Evolutionary conservation across 208 protist species (phyloP).

Genomic region (Lotmaria passim): DNA sequence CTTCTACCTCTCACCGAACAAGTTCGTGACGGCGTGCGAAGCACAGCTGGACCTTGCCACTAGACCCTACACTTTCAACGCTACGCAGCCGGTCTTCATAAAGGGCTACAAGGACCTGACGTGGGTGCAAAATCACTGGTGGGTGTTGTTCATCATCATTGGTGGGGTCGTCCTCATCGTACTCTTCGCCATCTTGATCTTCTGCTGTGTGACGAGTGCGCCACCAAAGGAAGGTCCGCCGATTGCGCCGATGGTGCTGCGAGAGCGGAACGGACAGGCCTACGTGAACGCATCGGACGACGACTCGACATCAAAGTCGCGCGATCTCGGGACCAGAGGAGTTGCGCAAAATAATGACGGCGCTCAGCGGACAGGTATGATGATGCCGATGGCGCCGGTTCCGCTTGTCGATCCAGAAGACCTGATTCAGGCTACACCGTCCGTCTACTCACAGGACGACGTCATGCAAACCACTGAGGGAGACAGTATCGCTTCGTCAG

Average conservation of each 20-base stretch:
- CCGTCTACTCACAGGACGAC: constrained; percentile 26
- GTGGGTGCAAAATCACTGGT: constrained; percentile 67
- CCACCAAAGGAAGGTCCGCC: constrained; percentile 33
- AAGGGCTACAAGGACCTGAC: constrained; percentile 57
- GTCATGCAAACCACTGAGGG: constrained; percentile 21
- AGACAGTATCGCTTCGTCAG: constrained; percentile 13
- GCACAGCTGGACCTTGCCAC: constrained; percentile 35
- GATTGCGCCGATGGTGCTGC: constrained; percentile 53
- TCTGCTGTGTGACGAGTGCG: constrained; percentile 44
- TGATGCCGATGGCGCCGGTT: constrained; percentile 16
- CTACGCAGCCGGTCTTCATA: constrained; percentile 43
- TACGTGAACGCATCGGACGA: constrained; percentile 31
- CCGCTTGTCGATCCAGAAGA: constrained; percentile 25
- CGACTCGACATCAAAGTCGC: constrained; percentile 16
- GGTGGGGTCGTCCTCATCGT: constrained; percentile 37
- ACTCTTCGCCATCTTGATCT: constrained; percentile 41
- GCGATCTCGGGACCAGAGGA: neutral
- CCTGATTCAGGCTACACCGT: constrained; percentile 24
- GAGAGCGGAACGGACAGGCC: constrained; percentile 41
- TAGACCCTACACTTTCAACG: constrained; percentile 11
- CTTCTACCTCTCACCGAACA: constrained; percentile 6
- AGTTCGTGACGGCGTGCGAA: constrained; percentile 40
- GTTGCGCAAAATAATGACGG: too few relatives aligned
- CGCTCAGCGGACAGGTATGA: neutral
- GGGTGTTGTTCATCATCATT: constrained; percentile 48